Conservation (phyloP, 2,329 filamentous ascomycete species). For the Aspergillus oerlinghausenensis region DNA sequence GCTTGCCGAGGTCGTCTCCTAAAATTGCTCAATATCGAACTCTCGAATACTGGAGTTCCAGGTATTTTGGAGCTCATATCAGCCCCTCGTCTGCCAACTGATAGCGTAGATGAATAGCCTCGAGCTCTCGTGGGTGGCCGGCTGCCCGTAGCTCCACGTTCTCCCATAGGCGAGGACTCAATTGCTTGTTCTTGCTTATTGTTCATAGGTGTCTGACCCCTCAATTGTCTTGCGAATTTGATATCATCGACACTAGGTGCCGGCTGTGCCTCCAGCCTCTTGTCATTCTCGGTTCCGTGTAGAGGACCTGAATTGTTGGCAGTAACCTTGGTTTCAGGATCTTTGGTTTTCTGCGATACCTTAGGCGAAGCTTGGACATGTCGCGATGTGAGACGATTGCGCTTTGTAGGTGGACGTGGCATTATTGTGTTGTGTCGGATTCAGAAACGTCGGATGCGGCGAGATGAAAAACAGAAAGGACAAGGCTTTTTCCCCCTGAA, state of each 20-base stretch:
- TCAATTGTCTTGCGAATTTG: constrained; percentile 18
- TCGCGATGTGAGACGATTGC: constrained; percentile 18
- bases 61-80: constrained; percentile 31
- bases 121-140: constrained; percentile 34
- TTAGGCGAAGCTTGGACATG: constrained; percentile 2
- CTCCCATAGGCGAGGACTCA: constrained; percentile 31
- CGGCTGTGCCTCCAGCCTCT: constrained; percentile 2
- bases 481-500: not conserved
- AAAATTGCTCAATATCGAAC: constrained; percentile 42
- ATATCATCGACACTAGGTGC: constrained; percentile 8
- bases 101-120: constrained; percentile 38
- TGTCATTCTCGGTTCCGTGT: not conserved
- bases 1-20: constrained; percentile 40
- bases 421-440: constrained; percentile 9
- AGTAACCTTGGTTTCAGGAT: not conserved
- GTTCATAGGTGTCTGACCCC: constrained; percentile 28
- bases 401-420: constrained; percentile 27
- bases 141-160: constrained; percentile 29
- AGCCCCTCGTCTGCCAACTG: constrained; percentile 34
- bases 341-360: not conserved
- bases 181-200: constrained; percentile 31
- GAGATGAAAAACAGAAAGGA: not conserved
- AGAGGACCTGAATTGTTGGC: constrained; percentile 3
- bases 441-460: not conserved
- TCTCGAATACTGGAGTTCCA: constrained; percentile 40